Percentiles rank a stretch among this genome's conserved stretches.
Conservation (phyloP, 176 grass and related monocot species). For the Triticum timopheevii region DNA sequence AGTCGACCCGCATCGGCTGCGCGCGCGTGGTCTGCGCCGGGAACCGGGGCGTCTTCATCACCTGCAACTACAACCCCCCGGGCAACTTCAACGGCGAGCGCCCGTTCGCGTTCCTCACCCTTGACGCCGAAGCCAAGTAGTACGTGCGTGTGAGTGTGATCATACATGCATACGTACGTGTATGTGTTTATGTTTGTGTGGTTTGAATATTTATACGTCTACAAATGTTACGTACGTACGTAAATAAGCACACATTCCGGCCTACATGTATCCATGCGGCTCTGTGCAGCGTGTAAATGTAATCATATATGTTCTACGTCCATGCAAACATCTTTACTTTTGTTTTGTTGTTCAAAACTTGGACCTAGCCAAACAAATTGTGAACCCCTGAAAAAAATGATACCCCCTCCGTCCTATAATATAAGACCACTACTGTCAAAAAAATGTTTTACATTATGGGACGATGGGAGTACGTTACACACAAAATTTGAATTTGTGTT, state of each 20-base stretch:
- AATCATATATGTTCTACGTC: background rate
- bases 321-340: background rate
- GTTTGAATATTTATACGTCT: too few species aligned
- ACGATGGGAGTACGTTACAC: too few species aligned
- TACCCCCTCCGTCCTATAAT: too few species aligned
- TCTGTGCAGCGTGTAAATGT: background rate
- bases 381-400: too few species aligned
- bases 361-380: too few species aligned
- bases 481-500: too few species aligned
- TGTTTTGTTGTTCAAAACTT: background rate
- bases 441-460: too few species aligned
- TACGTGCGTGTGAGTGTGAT: background rate
- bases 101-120: slow-evolving; percentile 28
- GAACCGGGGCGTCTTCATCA: slow-evolving; percentile 29
- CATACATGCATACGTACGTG: background rate
- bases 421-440: too few species aligned
- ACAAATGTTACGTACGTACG: too few species aligned
- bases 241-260: background rate
- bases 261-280: background rate
- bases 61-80: slow-evolving; percentile 31
- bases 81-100: slow-evolving; percentile 26
- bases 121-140: slow-evolving; percentile 14
- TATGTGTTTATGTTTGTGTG: background rate
- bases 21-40: slow-evolving; percentile 18
- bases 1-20: slow-evolving; percentile 20